Evolutionary conservation across 108 stramenopile species (phyloP), one percentile per base, ranked within the genome.

Genomic region (Nitzschia putrida): DNA sequence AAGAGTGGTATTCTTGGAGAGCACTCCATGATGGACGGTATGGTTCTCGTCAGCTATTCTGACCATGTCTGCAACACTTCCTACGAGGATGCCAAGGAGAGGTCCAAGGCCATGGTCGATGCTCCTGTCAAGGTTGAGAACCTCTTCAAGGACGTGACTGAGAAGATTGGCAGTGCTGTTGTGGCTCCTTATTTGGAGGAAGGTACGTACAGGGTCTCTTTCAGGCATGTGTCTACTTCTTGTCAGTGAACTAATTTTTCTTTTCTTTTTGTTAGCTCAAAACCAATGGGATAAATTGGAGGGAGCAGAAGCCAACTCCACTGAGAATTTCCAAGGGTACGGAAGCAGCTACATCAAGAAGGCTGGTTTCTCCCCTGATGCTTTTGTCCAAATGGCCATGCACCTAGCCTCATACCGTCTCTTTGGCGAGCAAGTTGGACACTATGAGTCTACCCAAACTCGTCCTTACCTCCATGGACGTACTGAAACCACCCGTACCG

Each of bases 21-120:
- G 71, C 94, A 95, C 65, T 86, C 86, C 61, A 93, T 93, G 93
- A 94, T 94, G 93, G 95, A 96, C 70, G 95, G 95, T 13, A 93
- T 92, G 91, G 91, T 92, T 14, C 79, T 91, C 8, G 84, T 93
- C 22, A 65, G 74, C 34, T 81, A 79, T 64, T 80, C 86, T 37
- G 80, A 90, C 68, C 80, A 81, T 49, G 69, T 90, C 49, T 82
- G 84, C 16, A 82, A 79, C 42, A 78, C 69, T 7, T 58, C 87
- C 9, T 92, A 88, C 68, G 72, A 45, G 4, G 80, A 89, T n/a
- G 72, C 77, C 68, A 57, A 71, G 58, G 49, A 74, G 50, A 34
- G 81, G 45, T 68, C 60, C 18, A 7, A 21, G 10, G 39, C 23
- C 11, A 13, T 16, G 12, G 23, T 14, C 45, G 57, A 68, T 54